phyloP scores from a whole-genome alignment of 768 basidiomycete species.

The Serendipita sp. region DNA sequence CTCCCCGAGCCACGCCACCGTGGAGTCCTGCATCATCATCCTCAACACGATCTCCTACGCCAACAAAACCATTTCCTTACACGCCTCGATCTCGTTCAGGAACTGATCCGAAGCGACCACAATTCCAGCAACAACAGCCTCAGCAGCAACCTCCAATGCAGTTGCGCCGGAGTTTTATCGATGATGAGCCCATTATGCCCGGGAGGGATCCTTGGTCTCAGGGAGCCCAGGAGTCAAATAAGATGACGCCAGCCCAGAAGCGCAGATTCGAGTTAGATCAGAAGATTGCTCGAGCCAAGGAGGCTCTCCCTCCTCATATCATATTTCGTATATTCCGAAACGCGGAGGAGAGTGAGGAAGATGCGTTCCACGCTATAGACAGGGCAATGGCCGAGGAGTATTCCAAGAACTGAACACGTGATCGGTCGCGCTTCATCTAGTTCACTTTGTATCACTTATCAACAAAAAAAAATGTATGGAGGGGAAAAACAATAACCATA shows the following conservation, averaged over 20 bases:
- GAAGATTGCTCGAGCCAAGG: conserved; percentile 47
- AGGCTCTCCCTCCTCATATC: conserved; percentile 40
- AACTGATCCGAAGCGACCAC: background rate
- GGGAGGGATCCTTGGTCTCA: background rate
- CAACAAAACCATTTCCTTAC: background rate
- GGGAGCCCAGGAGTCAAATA: background rate
- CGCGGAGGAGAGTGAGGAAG: conserved; percentile 54
- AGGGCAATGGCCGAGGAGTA: background rate
- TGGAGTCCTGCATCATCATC: background rate
- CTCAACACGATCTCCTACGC: background rate
- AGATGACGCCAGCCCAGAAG: conserved; percentile 37
- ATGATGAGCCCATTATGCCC: background rate
- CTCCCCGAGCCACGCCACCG: background rate
- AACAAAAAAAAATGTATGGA: no score
- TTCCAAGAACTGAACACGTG: background rate
- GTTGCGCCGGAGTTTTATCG: background rate
- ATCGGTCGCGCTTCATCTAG: no score
- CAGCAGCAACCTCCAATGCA: background rate
- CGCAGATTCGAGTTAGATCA: conserved; percentile 43
- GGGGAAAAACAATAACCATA: background rate
- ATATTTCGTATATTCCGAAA: conserved; percentile 50
- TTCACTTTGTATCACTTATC: no score
- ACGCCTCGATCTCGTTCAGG: background rate
- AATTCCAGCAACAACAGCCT: background rate
- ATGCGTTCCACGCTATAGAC: background rate